phyloP scores from a whole-genome alignment of 306 rosid species.

The Crotalaria pallida region DNA sequence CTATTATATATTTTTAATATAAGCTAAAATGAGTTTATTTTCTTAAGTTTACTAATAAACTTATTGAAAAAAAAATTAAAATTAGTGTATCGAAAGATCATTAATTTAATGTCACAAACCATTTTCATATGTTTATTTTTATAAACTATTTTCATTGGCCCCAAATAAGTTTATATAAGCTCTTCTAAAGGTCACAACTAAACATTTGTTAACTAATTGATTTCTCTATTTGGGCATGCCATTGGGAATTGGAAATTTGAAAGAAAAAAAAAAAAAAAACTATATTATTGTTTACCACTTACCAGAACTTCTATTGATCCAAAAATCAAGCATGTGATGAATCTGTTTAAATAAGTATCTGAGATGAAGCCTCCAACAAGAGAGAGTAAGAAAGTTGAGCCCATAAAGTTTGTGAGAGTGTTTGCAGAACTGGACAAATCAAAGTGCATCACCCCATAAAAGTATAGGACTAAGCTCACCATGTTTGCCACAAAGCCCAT shows the following conservation, averaged over 20 bases:
- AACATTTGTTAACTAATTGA: neutral
- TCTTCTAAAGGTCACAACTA: too few species aligned
- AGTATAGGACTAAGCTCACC: conserved; percentile 73
- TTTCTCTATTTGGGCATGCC: neutral
- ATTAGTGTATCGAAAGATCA: too few species aligned
- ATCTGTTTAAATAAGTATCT: conserved; percentile 64
- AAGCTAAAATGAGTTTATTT: too few species aligned
- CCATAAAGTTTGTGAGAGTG: conserved; percentile 81
- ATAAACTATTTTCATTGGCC: too few species aligned
- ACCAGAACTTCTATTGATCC: conserved; percentile 67
- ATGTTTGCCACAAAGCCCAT: conserved; percentile 84
- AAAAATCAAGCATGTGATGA: conserved; percentile 58
- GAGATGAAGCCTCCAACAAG: conserved; percentile 80
- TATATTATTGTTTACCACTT: neutral
- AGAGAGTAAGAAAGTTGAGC: conserved; percentile 68
- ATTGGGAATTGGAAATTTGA: neutral
- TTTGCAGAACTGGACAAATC: conserved; percentile 57
- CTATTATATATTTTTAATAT: too few species aligned
- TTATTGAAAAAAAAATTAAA: too few species aligned
- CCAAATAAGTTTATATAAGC: too few species aligned
- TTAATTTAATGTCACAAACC: too few species aligned
- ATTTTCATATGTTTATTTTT: too few species aligned
- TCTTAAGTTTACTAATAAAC: too few species aligned
- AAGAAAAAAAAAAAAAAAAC: too few species aligned
- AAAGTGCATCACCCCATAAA: conserved; percentile 53